Conservation (phyloP, 2,329 filamentous ascomycete genomes). For the Arthrobotrys iridis region DNA sequence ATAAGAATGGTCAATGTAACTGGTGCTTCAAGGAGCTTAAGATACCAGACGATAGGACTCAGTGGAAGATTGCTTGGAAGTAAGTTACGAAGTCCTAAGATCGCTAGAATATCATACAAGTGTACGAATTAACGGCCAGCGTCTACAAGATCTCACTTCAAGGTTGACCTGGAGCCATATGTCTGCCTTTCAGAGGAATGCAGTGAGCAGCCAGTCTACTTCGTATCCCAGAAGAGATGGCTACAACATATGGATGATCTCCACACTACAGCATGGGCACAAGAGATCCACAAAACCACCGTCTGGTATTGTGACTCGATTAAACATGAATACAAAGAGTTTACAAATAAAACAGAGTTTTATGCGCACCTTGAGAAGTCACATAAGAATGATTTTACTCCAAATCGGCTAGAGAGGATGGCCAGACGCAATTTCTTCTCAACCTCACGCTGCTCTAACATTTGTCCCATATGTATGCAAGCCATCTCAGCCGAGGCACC, state of each 20-base stretch:
- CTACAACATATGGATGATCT: constrained; percentile 19
- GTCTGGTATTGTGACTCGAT: constrained; percentile 21
- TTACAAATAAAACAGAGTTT: neutral
- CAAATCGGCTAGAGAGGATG: neutral
- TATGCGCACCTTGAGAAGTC: neutral
- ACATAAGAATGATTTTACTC: neutral
- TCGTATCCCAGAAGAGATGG: neutral
- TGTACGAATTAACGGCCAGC: neutral
- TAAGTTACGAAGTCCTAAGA: neutral
- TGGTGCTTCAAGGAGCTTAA: constrained; percentile 24
- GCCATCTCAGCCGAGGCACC: constrained; percentile 1
- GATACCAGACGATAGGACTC: neutral
- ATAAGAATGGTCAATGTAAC: constrained; percentile 1
- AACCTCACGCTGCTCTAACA: neutral
- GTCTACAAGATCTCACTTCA: constrained; percentile 16
- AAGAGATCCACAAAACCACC: constrained; percentile 14
- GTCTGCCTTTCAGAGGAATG: constrained; percentile 33
- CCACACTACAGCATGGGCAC: constrained; percentile 9
- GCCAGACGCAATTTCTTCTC: neutral
- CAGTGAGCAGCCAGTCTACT: neutral
- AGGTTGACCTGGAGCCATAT: constrained; percentile 27
- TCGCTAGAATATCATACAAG: neutral
- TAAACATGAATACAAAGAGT: constrained; percentile 20
- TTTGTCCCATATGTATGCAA: constrained; percentile 10
- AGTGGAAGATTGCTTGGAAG: constrained; percentile 15